phyloP scores from a whole-genome alignment of 257 asterid species.

The Lavandula angustifolia region DNA sequence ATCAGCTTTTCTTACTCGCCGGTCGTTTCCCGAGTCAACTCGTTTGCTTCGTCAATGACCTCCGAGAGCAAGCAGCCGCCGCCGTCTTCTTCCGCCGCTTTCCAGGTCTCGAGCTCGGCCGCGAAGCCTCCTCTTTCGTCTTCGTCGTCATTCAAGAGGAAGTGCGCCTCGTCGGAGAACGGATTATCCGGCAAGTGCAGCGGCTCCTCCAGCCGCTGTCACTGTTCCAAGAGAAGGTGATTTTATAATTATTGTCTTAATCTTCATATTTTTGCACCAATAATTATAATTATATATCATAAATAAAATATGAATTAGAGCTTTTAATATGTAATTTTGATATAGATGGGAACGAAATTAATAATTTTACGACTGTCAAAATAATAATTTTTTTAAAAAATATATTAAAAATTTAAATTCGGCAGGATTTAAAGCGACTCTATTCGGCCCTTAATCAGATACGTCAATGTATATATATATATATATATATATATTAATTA shows the following conservation, averaged over 20 bases:
- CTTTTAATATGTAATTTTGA: too few relatives aligned
- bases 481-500: too few relatives aligned
- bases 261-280: not conserved
- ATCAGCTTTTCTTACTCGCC: conserved; percentile 65
- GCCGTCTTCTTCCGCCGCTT: conserved; percentile 46
- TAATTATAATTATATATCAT: too few relatives aligned
- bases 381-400: too few relatives aligned
- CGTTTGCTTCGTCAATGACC: conserved; percentile 60
- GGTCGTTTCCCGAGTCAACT: conserved; percentile 49
- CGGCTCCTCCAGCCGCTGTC: conserved; percentile 75
- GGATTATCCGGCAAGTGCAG: conserved; percentile 79
- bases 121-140: conserved; percentile 83
- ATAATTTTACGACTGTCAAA: too few relatives aligned
- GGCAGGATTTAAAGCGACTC: too few relatives aligned
- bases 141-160: conserved; percentile 61
- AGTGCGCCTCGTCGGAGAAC: conserved; percentile 69
- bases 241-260: not conserved
- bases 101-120: conserved; percentile 51
- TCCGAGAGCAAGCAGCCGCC: conserved; percentile 45
- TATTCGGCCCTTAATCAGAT: too few relatives aligned
- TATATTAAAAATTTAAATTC: too few relatives aligned
- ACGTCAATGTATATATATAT: too few relatives aligned
- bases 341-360: too few relatives aligned
- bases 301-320: too few relatives aligned
- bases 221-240: conserved; percentile 86